Conservation (phyloP, 2,329 filamentous ascomycete genomes). For the Alternaria rosae region DNA sequence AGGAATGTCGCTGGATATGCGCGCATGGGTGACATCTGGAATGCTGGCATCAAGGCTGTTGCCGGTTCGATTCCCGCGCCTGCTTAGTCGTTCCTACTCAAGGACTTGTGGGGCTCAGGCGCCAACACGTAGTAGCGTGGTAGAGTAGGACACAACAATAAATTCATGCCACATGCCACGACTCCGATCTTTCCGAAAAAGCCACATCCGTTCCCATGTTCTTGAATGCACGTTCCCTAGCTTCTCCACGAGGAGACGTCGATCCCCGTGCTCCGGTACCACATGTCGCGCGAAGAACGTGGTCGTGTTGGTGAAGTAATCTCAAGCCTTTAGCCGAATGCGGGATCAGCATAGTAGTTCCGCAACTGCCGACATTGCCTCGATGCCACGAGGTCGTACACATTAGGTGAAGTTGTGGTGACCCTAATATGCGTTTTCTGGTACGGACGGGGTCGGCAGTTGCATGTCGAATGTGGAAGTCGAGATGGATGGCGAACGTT, state of each 20-base stretch:
- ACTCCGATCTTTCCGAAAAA: neutral
- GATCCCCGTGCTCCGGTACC: slow-evolving; percentile 13
- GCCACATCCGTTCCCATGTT: neutral
- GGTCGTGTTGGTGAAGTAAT: slow-evolving; percentile 17
- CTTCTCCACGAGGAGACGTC: neutral
- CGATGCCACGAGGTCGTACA: neutral
- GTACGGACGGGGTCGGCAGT: slow-evolving; percentile 8
- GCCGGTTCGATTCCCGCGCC: slow-evolving; percentile 5
- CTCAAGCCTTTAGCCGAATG: slow-evolving; percentile 26
- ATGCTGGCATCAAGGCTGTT: slow-evolving; percentile 18
- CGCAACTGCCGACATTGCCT: slow-evolving; percentile 17
- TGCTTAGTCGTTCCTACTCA: neutral
- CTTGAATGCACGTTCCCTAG: neutral
- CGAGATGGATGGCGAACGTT: neutral
- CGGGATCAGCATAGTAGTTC: slow-evolving; percentile 13
- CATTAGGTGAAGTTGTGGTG: neutral
- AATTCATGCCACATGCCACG: neutral
- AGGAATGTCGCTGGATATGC: slow-evolving; percentile 37
- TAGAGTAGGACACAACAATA: neutral
- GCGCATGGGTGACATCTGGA: slow-evolving; percentile 42
- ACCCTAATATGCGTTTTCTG: slow-evolving; percentile 2
- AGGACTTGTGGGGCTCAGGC: neutral
- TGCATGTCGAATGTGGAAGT: neutral
- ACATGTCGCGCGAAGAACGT: neutral
- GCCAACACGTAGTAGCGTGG: neutral